These are phyloP conservation scores for Monilinia fructicola DNA, from an alignment of 2,329 filamentous ascomycete genomes.

Conservation along the genomic window DNA sequence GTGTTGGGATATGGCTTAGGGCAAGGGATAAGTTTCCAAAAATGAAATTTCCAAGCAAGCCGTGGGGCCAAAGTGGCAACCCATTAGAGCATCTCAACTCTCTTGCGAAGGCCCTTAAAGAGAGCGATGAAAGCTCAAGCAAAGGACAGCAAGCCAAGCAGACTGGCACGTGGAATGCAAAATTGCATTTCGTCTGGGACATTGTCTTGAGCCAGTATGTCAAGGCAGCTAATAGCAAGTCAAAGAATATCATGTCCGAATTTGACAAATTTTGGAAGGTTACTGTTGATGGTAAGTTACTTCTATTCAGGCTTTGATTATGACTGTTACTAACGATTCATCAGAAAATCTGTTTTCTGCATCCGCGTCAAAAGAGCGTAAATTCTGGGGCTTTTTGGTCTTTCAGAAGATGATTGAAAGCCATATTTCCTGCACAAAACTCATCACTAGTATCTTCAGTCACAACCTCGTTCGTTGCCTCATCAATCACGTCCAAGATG, in stretches of 20 bases:
- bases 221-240: conserved; percentile 38
- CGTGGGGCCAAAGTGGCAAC: conserved; percentile 68
- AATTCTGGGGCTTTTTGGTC: conserved; percentile 87
- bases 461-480: conserved; percentile 79
- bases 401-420: conserved; percentile 71
- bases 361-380: conserved; percentile 80
- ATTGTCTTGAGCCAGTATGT: conserved; percentile 63
- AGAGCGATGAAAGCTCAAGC: conserved; percentile 56
- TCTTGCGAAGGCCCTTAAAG: conserved; percentile 76
- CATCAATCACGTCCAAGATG: conserved; percentile 76
- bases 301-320: background rate
- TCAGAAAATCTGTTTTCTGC: conserved; percentile 80
- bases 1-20: conserved; percentile 83
- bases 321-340: conserved; percentile 26
- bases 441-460: conserved; percentile 67
- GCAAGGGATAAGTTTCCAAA: conserved; percentile 63
- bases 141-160: conserved; percentile 43
- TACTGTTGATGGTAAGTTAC: conserved; percentile 75
- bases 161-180: conserved; percentile 74
- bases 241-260: conserved; percentile 40
- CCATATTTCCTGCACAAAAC: conserved; percentile 49
- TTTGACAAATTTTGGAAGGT: conserved; percentile 84
- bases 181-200: conserved; percentile 86
- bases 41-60: conserved; percentile 63
- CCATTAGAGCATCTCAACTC: conserved; percentile 70